Base-by-base conservation (phyloP, 83 land plant species). In the Larix sibirica region DNA sequence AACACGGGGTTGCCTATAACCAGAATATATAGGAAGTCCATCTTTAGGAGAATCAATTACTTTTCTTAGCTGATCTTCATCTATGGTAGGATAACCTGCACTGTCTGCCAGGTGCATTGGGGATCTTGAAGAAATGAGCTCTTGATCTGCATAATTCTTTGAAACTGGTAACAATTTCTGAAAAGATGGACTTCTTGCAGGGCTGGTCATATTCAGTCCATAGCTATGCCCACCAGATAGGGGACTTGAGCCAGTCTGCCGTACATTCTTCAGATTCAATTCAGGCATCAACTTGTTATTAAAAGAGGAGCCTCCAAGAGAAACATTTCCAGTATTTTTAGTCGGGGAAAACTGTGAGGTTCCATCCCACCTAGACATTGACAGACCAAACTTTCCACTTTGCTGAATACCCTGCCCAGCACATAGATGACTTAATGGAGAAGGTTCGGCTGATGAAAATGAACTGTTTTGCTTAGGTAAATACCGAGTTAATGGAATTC, bases 61-160 rank as follows among this genome's bases (percentile, higher is more conserved):
- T 77, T 85, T 82, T 82, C 85, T 90, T 21, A 90, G 42, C 40
- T 90, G 87, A 82, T 90, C 97, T 59, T 96, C 98, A 76, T 96
- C 96, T 82, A 95, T 54, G 16, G 83, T 21, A 20, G 88, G 83
- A 79, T 74, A 87, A 54, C 84, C 78, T 70, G 84, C 83, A 80
- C 85, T 73, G 24, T 93, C 93, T 83, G 64, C 88, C 14, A 85
- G 80, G 68, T 85, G 83, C 69, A 91, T 79, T 7, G 90, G 87
- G 31, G 93, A 90, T 84, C 87, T 95, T 79, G 89, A 84, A 56
- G 92, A 74, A 74, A 81, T 63, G 59, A 90, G 69, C 64, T 97
- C 96, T 79, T 87, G 90, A 56, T 95, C 96, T 79, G 95, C 88
- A 26, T 28, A 81, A 56, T 14, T 62, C 50, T 87, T 95, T 68